Conservation (phyloP, 2,329 filamentous ascomycete genomes). For the Colletotrichum musae region DNA sequence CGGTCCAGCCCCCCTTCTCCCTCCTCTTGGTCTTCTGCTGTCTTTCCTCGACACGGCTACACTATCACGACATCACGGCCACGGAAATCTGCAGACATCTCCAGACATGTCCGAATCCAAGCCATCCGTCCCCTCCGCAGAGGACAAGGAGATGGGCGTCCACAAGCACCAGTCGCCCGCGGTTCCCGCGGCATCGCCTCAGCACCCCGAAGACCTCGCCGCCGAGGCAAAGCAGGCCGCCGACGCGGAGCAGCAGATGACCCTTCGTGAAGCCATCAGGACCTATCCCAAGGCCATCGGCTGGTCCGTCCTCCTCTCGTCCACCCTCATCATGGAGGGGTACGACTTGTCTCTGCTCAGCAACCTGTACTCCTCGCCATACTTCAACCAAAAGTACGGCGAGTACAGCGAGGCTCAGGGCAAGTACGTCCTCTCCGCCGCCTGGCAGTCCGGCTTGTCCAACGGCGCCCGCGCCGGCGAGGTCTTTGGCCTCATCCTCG, state of each 20-base stretch:
- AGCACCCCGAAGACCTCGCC: constrained; percentile 45
- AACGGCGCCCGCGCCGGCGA: constrained; percentile 68
- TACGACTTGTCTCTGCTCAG: constrained; percentile 66
- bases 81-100: neutral
- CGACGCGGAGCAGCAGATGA: constrained; percentile 58
- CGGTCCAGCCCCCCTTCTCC: neutral
- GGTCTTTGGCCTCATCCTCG: constrained; percentile 68
- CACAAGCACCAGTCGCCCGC: constrained; percentile 46
- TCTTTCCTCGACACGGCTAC: neutral
- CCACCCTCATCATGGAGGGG: constrained; percentile 65
- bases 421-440: constrained; percentile 64
- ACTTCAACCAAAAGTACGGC: constrained; percentile 64
- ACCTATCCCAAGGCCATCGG: constrained; percentile 63
- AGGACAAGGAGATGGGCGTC: constrained; percentile 44
- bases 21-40: neutral
- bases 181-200: constrained; percentile 1
- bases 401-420: constrained; percentile 49
- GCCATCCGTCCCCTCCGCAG: constrained; percentile 18
- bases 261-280: constrained; percentile 55
- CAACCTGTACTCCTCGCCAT: constrained; percentile 63
- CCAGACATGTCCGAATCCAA: constrained; percentile 46
- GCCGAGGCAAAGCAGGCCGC: constrained; percentile 58
- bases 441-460: constrained; percentile 71
- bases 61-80: neutral
- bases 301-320: constrained; percentile 62